Base-by-base conservation (phyloP, 176 grass and related monocot genomes). In the Saccharum spontaneum region DNA sequence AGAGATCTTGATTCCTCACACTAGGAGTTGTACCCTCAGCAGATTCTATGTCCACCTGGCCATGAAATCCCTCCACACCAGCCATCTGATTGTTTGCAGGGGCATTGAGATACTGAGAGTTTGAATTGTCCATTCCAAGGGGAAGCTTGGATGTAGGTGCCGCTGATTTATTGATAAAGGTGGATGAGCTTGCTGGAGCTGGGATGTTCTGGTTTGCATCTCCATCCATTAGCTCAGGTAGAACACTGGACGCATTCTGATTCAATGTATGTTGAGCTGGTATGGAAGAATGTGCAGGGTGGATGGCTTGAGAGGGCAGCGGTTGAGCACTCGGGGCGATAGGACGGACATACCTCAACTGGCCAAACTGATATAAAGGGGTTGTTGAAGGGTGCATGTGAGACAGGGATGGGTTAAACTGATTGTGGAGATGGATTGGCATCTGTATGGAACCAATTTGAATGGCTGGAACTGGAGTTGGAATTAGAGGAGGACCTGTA, bases 391-490 rank as follows among this genome's bases (percentile, higher is more conserved):
- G 80, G 77, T 84, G 81, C 49, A 86, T 82, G 76, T 95, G 97
- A 81, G 83, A 39, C 57, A 92, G 45, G 50, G 90, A 85, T 75
- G 88, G 93, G 24, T 78, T 88, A 84, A 89, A 73, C 83, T 94
- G 93, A 73, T 86, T 90, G 72, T 94, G 93, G 65, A 94, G 82
- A 91, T 98, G 88, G 82, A 98, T 98, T 23, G 93, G 97, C 97
- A 98, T 98, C 68, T 98, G 97, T 85, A 98, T 94, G 23, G 97
- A 98, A 84, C 97, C 97, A 89, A 98, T 96, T 82, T 98, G 93
- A 89, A 98, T 98, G 67, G 93, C 93, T 86, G 88, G 93, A 89
- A 95, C 83, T 17, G 86, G 88, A 79, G 97, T 92, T 74, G 97
- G 97, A 76, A 98, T 94, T 73, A 98, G 82, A 88, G 97, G 91